phyloP scores from a whole-genome alignment of 2,329 filamentous ascomycete genomes.

The Colletotrichum spinosum region DNA sequence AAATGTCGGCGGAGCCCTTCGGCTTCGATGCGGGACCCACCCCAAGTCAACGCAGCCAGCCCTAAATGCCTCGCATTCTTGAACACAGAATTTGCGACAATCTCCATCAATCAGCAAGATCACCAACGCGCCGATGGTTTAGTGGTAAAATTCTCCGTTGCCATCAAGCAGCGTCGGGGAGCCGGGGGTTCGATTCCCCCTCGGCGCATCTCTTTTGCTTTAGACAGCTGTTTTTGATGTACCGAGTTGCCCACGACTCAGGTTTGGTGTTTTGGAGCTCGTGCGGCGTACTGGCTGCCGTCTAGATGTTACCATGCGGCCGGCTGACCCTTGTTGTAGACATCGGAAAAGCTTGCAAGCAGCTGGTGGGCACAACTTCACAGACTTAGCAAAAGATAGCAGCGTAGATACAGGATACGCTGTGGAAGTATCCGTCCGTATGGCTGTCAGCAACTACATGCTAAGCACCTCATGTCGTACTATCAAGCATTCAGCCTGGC shows the following conservation, averaged over 20 bases:
- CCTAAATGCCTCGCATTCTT: background rate
- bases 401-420: too few species aligned
- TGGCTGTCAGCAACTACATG: too few species aligned
- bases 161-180: conserved; percentile 34
- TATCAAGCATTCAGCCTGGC: too few species aligned
- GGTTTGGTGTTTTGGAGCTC: background rate
- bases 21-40: too few species aligned
- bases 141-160: conserved; percentile 38
- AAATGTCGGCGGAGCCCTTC: too few species aligned
- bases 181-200: conserved; percentile 37
- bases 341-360: too few species aligned
- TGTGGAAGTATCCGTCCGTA: too few species aligned
- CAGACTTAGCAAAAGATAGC: too few species aligned
- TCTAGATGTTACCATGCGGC: too few species aligned
- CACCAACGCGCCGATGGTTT: conserved; percentile 28
- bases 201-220: conserved; percentile 20
- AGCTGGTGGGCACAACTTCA: too few species aligned
- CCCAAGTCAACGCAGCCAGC: background rate
- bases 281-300: background rate
- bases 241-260: fast-evolving
- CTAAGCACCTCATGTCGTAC: too few species aligned
- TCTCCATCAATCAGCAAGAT: conserved; percentile 4
- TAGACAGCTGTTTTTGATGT: background rate
- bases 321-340: too few species aligned
- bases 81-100: fast-evolving